These are phyloP conservation scores for Pichia membranifaciens DNA, from an alignment of 805 yeast species.

Conservation along the genomic window DNA sequence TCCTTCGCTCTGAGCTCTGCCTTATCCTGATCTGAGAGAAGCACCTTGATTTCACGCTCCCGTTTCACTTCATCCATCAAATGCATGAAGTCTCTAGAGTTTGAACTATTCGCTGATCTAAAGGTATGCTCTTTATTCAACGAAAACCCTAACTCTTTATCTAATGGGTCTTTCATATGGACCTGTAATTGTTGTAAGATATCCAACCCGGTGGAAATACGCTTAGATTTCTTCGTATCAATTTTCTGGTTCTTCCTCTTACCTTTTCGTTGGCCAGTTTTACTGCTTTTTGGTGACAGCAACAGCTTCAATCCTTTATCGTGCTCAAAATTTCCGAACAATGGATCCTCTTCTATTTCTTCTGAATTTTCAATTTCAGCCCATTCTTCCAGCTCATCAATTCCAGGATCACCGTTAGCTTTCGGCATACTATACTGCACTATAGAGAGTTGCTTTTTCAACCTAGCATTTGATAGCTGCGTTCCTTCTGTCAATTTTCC, in stretches of 20 bases:
- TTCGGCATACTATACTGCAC: too few relatives aligned
- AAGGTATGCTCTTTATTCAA: neutral
- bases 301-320: neutral
- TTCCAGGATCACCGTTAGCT: neutral
- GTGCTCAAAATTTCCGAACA: slow-evolving; percentile 8
- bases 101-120: neutral
- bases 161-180: slow-evolving; percentile 8
- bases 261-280: too few relatives aligned
- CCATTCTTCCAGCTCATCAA: neutral
- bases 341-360: slow-evolving; percentile 8
- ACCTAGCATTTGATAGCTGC: too few relatives aligned
- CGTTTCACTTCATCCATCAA: slow-evolving; percentile 4
- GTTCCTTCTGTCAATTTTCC: too few relatives aligned
- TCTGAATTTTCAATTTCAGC: neutral
- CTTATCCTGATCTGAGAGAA: neutral
- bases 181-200: slow-evolving; percentile 5
- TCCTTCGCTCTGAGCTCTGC: neutral
- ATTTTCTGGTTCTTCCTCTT: neutral
- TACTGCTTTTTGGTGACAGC: slow-evolving; percentile 5
- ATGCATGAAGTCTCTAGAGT: neutral
- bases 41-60: slow-evolving; percentile 1
- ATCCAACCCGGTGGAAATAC: neutral
- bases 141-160: slow-evolving; percentile 12
- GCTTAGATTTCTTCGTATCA: neutral
- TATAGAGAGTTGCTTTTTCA: too few relatives aligned